Evolutionary conservation across 176 grass and related monocot genomes (phyloP).

Genomic region (Aechmea fasciata): DNA sequence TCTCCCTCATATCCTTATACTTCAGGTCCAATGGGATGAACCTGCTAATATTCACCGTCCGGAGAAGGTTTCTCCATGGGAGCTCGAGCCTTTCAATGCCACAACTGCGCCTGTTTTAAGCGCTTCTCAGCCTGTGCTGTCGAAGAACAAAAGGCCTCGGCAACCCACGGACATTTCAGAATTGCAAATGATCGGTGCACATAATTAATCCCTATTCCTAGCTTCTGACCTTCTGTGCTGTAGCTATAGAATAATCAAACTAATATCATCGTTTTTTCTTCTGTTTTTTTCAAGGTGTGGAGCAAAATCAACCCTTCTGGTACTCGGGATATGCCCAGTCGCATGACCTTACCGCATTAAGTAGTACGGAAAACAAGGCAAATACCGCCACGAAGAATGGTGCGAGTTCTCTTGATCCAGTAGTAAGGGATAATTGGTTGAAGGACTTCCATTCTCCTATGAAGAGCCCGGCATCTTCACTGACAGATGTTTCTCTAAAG

Average conservation of each 20-base stretch:
- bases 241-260: not conserved
- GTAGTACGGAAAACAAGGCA: not conserved
- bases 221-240: not conserved
- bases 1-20: not conserved
- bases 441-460: slow-evolving; percentile 21
- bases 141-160: slow-evolving; percentile 51
- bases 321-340: slow-evolving; percentile 6
- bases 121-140: slow-evolving; percentile 27
- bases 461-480: slow-evolving; percentile 21
- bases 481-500: slow-evolving; percentile 22
- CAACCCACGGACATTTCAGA: slow-evolving; percentile 28
- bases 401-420: not conserved
- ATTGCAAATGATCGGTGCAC: not conserved
- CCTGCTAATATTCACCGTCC: slow-evolving; percentile 36
- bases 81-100: slow-evolving; percentile 45
- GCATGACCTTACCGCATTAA: slow-evolving; percentile 4
- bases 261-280: not conserved
- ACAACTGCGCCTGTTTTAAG: slow-evolving; percentile 19
- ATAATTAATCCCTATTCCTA: not conserved
- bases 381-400: not conserved
- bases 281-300: slow-evolving; percentile 4
- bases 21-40: slow-evolving; percentile 81
- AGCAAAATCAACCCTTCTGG: slow-evolving; percentile 19
- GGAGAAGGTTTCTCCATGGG: slow-evolving; percentile 77
- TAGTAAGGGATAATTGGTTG: slow-evolving; percentile 20